Conservation (phyloP, 1,284 basidiomycete genomes). For the Pascua sp. region DNA sequence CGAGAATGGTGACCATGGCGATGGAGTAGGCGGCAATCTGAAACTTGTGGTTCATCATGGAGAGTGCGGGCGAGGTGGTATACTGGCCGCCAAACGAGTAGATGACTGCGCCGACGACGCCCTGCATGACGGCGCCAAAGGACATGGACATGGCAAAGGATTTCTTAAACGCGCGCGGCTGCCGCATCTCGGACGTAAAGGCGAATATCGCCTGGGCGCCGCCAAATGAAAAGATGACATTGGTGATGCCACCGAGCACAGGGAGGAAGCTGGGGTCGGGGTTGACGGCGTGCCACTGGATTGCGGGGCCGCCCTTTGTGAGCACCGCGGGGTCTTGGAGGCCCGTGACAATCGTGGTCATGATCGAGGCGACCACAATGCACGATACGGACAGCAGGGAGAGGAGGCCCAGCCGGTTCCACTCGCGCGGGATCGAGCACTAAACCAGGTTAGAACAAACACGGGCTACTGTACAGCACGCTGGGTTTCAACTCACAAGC, state of each 20-base stretch:
- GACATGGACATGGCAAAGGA: conserved; percentile 16
- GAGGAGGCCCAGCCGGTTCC: conserved; percentile 24
- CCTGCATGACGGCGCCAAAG: conserved; percentile 23
- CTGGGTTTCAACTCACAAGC: conserved; percentile 6
- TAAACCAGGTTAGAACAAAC: background rate
- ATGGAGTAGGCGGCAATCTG: conserved; percentile 28
- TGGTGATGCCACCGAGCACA: conserved; percentile 32
- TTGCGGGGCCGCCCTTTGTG: conserved; percentile 19
- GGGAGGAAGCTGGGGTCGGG: conserved; percentile 24
- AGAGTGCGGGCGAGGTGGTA: conserved; percentile 30
- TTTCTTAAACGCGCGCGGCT: conserved; percentile 38
- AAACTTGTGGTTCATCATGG: conserved; percentile 28
- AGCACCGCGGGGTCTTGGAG: conserved; percentile 20
- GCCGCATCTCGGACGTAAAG: conserved; percentile 28
- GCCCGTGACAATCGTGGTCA: conserved; percentile 29
- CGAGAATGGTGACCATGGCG: conserved; percentile 34
- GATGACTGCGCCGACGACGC: conserved; percentile 24
- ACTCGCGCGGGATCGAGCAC: conserved; percentile 16
- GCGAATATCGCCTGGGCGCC: conserved; percentile 33
- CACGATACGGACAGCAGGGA: conserved; percentile 29
- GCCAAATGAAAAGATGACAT: conserved; percentile 34
- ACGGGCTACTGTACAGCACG: too few species aligned
- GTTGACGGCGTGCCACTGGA: conserved; percentile 27
- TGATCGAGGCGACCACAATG: conserved; percentile 28
- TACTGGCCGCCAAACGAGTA: conserved; percentile 36